Conservation (phyloP, 2,329 filamentous ascomycete species). For the Colletotrichum horii region DNA sequence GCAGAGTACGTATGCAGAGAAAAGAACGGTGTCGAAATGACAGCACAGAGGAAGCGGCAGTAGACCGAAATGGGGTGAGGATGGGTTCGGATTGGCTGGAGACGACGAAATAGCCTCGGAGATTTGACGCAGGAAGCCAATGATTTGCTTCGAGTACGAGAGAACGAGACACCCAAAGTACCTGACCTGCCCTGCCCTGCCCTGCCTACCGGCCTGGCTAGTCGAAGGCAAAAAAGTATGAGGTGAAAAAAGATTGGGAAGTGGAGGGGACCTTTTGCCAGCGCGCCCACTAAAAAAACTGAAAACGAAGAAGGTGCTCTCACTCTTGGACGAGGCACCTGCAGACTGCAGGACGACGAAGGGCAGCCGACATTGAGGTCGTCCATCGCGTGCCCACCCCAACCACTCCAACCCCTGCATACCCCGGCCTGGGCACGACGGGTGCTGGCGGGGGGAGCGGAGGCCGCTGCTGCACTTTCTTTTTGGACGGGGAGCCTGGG, state of each 20-base stretch:
- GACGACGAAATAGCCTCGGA: slow-evolving; percentile 2
- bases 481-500: not conserved
- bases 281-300: not conserved
- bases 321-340: not conserved
- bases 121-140: slow-evolving; percentile 17
- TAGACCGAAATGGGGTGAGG: not conserved
- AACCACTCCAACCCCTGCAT: not conserved
- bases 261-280: not conserved
- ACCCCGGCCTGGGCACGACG: not conserved
- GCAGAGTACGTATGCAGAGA: not conserved
- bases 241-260: not conserved
- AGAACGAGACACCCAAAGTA: not conserved
- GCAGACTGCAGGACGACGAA: not conserved
- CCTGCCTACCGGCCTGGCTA: too few species aligned
- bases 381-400: not conserved
- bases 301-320: not conserved
- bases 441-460: slow-evolving; percentile 7
- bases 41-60: not conserved
- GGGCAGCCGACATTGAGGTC: slow-evolving; percentile 3
- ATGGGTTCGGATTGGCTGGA: not conserved
- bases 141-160: not conserved
- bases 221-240: not conserved
- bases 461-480: not conserved
- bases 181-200: not conserved
- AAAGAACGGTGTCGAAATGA: not conserved